phyloP scores from a whole-genome alignment of 2,329 filamentous ascomycete genomes.

The Colletotrichum sidae region DNA sequence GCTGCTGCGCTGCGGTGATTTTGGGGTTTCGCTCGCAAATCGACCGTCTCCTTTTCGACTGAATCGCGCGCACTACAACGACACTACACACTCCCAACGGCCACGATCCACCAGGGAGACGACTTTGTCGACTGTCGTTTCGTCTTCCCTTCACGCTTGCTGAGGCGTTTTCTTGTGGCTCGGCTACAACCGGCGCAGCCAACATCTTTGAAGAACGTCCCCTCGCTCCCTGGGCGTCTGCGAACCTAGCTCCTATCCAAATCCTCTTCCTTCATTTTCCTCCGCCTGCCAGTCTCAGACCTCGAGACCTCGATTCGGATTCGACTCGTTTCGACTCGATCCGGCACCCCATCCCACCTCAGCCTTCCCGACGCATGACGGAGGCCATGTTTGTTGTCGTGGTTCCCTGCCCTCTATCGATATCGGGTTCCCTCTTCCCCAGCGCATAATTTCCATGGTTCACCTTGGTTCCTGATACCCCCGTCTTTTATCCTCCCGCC shows the following conservation, averaged over 20 bases:
- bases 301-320: slow-evolving; percentile 9
- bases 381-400: slow-evolving; percentile 34
- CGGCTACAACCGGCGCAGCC: no score
- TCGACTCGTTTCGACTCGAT: slow-evolving; percentile 20
- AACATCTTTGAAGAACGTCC: no score
- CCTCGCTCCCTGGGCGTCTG: no score
- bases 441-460: slow-evolving; percentile 35
- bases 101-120: slow-evolving; percentile 4
- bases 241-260: no score
- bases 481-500: slow-evolving; percentile 2
- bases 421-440: slow-evolving; percentile 28
- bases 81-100: neutral
- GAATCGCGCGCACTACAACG: slow-evolving; percentile 29
- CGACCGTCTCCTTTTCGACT: slow-evolving; percentile 32
- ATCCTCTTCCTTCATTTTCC: neutral
- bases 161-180: no score
- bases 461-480: slow-evolving; percentile 16
- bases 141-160: no score
- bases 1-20: no score
- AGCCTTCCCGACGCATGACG: slow-evolving; percentile 34
- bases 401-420: slow-evolving; percentile 32
- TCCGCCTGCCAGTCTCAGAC: neutral
- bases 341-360: slow-evolving; percentile 19
- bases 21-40: neutral
- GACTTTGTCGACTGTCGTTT: no score